Evolutionary conservation across 1,284 basidiomycete species (phyloP), one percentile per base, ranked within the genome.

Genomic region (Rhodotorula sp.): DNA sequence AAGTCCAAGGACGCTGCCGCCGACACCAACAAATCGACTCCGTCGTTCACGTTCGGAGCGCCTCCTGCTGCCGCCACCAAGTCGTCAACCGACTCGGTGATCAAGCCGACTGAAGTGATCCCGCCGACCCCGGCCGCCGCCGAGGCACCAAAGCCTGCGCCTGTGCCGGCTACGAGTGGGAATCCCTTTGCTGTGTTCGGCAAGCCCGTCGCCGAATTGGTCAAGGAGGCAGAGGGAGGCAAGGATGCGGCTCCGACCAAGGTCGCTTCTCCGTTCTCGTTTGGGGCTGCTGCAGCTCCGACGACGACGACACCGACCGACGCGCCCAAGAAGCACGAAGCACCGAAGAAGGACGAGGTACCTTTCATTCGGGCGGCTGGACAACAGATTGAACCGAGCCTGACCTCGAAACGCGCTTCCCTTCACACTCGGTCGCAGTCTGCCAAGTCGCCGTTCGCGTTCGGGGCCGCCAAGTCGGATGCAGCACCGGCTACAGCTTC

Each of bases 111-210:
- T 3, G 67, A 65, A 57, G 60, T 58, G 18, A 28, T 50, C 23
- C 28, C 64, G 34, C 62, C 62, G 8, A 55, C 50, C 34, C 26
- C 55, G 21, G 50, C 16, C 6, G 55, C 50, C 12, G 31, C 56
- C 19, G 54, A 57, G 45, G 64, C 58, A 45, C 48, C 66, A n/a
- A 64, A 66, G 38, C 23, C 62, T 7, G 55, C 70, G 10, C 26
- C 28, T 21, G 54, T 47, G 12, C 16, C 57, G 19, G 57, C 31
- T 5, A 15, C 48, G 21, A n/a, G 47, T 2, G 59, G 59, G 16
- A 76, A 74, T 58, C 72, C 75, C 15, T 76, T 76, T 31, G 74
- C 74, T 7, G 72, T 67, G 18, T 74, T 74, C 43, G 70, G 72
- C 6, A 76, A 72, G 59, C 75, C 72, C 4, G 70, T 72, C 15